Evolutionary conservation across 345 rosid species (phyloP).

Genomic region (Moricandia moricandioides): DNA sequence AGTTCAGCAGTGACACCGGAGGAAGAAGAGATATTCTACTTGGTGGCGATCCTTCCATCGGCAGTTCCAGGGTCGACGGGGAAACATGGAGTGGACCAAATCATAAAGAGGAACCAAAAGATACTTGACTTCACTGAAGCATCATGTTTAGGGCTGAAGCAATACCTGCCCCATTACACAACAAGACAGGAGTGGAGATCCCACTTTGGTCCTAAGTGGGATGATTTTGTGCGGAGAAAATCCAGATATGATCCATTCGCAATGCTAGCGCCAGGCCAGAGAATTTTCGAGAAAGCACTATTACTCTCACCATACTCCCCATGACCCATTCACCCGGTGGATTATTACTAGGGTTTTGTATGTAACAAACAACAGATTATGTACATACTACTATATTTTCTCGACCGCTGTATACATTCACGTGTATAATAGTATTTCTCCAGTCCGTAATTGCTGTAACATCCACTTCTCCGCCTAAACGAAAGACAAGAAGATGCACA

Average conservation of each 20-base stretch:
- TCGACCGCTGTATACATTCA: neutral
- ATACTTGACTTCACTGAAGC: conserved; percentile 62
- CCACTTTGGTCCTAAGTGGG: conserved; percentile 83
- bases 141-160: conserved; percentile 68
- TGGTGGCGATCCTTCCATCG: conserved; percentile 89
- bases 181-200: conserved; percentile 74
- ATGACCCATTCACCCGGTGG: conserved; percentile 20
- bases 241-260: conserved; percentile 75
- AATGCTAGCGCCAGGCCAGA: conserved; percentile 90
- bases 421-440: neutral
- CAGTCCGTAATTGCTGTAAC: neutral
- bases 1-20: conserved; percentile 85
- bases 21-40: conserved; percentile 84
- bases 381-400: neutral
- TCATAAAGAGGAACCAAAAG: conserved; percentile 62
- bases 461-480: neutral
- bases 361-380: neutral
- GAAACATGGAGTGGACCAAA: conserved; percentile 64
- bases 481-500: no score
- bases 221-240: conserved; percentile 65
- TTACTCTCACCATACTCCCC: conserved; percentile 35
- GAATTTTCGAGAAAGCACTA: conserved; percentile 64
- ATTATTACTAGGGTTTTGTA: neutral
- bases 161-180: conserved; percentile 80
- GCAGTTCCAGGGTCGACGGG: conserved; percentile 76